Percentiles rank a stretch among this genome's conserved stretches.
phyloP scores from a whole-genome alignment of 306 rosid genomes.

The Glycine soja region DNA sequence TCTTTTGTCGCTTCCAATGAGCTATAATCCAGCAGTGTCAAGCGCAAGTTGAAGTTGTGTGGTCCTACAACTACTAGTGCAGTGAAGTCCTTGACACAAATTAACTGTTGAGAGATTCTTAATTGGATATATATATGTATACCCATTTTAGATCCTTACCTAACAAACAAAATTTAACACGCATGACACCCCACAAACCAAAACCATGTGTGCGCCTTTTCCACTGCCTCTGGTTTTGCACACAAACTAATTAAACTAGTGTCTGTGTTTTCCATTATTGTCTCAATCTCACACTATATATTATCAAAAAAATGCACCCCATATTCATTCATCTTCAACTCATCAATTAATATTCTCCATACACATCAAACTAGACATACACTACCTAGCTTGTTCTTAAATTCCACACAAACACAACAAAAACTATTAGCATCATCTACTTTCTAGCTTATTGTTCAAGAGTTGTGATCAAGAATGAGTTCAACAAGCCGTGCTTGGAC shows the following conservation, averaged over 20 bases:
- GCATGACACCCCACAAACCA: constrained; percentile 7
- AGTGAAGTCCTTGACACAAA: constrained; percentile 29
- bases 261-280: not conserved
- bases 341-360: not conserved
- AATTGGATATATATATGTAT: not conserved
- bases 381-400: not conserved
- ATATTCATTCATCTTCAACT: not conserved
- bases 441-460: not conserved
- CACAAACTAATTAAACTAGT: not conserved
- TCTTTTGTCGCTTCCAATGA: constrained; percentile 5
- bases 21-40: not conserved
- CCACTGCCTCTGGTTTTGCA: constrained; percentile 33
- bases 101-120: not conserved
- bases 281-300: constrained; percentile 21
- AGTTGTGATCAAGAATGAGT: constrained; percentile 23
- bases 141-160: not conserved
- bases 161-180: not conserved
- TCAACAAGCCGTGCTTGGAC: constrained; percentile 46
- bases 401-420: not conserved
- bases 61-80: constrained; percentile 10
- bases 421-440: not conserved
- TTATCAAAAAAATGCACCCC: not conserved
- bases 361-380: constrained; percentile 4
- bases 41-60: constrained; percentile 27
- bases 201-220: constrained; percentile 34